Evolutionary conservation across 2,329 filamentous ascomycete species (phyloP), one percentile per base, ranked within the genome.

Genomic region (Sporothrix pallida): DNA sequence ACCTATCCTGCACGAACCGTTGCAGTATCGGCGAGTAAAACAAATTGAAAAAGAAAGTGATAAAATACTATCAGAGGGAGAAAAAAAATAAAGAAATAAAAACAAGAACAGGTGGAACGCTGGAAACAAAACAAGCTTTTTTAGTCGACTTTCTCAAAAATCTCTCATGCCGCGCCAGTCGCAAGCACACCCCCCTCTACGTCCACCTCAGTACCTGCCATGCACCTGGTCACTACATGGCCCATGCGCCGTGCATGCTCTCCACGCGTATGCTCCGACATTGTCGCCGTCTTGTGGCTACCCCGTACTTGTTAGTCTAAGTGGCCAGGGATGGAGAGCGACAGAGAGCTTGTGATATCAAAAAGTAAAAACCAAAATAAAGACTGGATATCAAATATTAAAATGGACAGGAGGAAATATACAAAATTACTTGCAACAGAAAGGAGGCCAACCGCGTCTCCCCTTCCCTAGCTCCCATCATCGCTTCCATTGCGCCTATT

Each of bases 221-320:
- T 13, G 23, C 56, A 72, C 73, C 42, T 72, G 48, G 37, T 46
- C 62, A 23, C 62, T 74, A 74, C 70, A 46, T 72, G 48, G 26
- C 44, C 63, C 63, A 56, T 46, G 42, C 69, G 37, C 20, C 20
- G 13, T n/a, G 10, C 46, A 52, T 44, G 23, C 70, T 52, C 72
- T 63, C 52, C 23, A 46, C 31, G 15, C 31, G 46, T 31, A 42
- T 46, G 60, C 37, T 42, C 60, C 42, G 8, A 42, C 10, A 42
- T 37, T 69, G 68, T 69, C 62, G 15, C 65, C 20, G 6, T 58
- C 20, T 48, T 63, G 70, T 72, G 62, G 42, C 60, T 62, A 52
- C 50, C 15, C 42, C n/a, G 23, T 56, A 74, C 15, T 10, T 3
- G 9, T 23, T 17, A 52, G 52, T 23, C 23, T 56, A 7, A 23